Base-by-base conservation (phyloP, 139 green algal species). In the Chlorella sp. region DNA sequence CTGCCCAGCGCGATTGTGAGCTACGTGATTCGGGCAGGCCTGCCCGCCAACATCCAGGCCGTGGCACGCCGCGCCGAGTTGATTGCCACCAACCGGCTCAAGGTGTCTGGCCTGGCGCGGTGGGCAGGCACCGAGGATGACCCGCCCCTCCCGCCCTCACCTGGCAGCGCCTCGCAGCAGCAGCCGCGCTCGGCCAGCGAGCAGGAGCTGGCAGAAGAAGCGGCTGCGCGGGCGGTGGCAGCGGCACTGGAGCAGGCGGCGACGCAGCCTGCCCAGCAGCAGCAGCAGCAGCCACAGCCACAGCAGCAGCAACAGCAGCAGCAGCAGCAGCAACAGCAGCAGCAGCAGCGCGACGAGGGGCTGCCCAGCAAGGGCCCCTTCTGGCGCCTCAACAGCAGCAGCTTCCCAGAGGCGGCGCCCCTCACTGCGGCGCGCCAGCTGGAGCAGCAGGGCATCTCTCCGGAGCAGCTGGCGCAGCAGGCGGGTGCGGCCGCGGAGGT, bases 1-100 rank as follows among this genome's bases (percentile, higher is more conserved):
- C 73, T 94, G 57, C 89, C 91, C 28, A 81, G 75, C 32, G 41
- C 85, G 1, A 71, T 94, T 30, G 81, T 92, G n/a, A 82, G 80
- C n/a, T 83, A 88, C 44, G 83, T 94, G 1, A 79, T 94, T 26
- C 79, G 84, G 12, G 81, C 87, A 16, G 91, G 91, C 13, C 86
- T 94, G 57, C 91, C 91, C 20, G 86, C 86, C 56, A 94, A 94
- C 87, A 82, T 94, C 20, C 64, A 51, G 3, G 91, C 91, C 0
- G 56, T 94, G 36, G 88, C 80, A 2, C 69, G 73, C 17, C 71
- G 80, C 26, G 91, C 91, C 20, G 91, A 94, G 57, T 39, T 76
- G 78, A 84, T 84, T 34, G 55, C 80, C 0, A 64, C 67, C 30
- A 78, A 62, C 44, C 67, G 56, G 44, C 80, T 85, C 21, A n/a